Evolutionary conservation across 2,329 filamentous ascomycete genomes (phyloP).

Genomic region (Alternaria novae-zelandiae): DNA sequence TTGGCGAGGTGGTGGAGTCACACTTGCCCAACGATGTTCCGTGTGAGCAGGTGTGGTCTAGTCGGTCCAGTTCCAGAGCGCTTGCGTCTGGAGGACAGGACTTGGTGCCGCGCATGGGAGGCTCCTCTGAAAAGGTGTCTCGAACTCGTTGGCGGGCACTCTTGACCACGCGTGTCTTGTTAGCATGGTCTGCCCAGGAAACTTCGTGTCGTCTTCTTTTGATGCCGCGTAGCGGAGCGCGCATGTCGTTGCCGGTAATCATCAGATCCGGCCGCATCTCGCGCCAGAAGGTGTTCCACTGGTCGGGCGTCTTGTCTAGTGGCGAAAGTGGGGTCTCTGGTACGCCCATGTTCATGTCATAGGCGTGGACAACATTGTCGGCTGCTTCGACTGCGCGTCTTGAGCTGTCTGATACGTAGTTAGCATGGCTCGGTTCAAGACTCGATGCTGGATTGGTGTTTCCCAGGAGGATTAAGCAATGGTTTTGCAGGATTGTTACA

Average conservation of each 20-base stretch:
- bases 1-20: slow-evolving; percentile 36
- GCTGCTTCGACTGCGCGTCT: slow-evolving; percentile 74
- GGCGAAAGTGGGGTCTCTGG: slow-evolving; percentile 65
- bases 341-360: slow-evolving; percentile 76
- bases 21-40: slow-evolving; percentile 27
- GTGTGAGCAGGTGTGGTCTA: slow-evolving; percentile 33
- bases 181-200: slow-evolving; percentile 30
- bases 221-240: slow-evolving; percentile 48
- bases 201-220: slow-evolving; percentile 54
- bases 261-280: slow-evolving; percentile 54
- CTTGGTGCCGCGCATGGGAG: slow-evolving; percentile 22
- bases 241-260: slow-evolving; percentile 51
- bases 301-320: slow-evolving; percentile 38
- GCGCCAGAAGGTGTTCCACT: slow-evolving; percentile 35
- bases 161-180: slow-evolving; percentile 33
- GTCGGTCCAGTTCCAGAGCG: slow-evolving; percentile 18
- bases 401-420: slow-evolving; percentile 64
- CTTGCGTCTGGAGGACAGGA: slow-evolving; percentile 20
- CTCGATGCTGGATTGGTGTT: neutral
- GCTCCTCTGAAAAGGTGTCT: slow-evolving; percentile 41
- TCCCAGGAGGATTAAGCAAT: neutral
- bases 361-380: slow-evolving; percentile 77
- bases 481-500: neutral
- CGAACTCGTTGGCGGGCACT: slow-evolving; percentile 34
- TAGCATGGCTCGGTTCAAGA: slow-evolving; percentile 2